A percentile compares a stretch with the other conserved stretches of the same genome.
These are phyloP conservation scores for Leccinellum albellum DNA, from an alignment of 768 basidiomycete genomes.

Conservation along the genomic window DNA sequence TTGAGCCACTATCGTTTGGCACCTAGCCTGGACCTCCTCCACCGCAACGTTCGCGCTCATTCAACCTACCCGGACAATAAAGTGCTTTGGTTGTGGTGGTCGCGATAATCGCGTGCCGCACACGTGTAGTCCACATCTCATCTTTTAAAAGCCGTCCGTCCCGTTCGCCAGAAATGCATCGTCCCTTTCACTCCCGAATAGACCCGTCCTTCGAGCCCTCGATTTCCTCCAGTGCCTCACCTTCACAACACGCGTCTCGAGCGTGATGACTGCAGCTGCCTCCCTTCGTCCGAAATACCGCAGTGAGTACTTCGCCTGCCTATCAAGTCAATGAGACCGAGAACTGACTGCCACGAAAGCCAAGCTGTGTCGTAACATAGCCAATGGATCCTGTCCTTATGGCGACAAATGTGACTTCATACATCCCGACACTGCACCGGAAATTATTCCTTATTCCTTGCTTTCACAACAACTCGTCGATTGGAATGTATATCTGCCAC, in stretches of 20 bases:
- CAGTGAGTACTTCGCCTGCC: slow-evolving; percentile 21
- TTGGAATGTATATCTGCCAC: slow-evolving; percentile 19
- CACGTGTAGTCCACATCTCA: slow-evolving; percentile 32
- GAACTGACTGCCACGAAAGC: slow-evolving; percentile 21
- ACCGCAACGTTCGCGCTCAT: background rate
- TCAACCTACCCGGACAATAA: slow-evolving; percentile 15
- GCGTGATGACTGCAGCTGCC: slow-evolving; percentile 6
- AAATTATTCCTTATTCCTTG: slow-evolving; percentile 12
- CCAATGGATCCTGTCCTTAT: slow-evolving; percentile 35
- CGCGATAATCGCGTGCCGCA: slow-evolving; percentile 30
- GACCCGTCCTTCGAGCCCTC: background rate
- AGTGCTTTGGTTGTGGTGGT: slow-evolving; percentile 9
- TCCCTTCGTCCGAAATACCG: slow-evolving; percentile 28
- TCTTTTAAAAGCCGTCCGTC: slow-evolving; percentile 27
- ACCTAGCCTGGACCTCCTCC: slow-evolving; percentile 2
- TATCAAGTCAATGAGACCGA: background rate
- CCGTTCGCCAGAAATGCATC: slow-evolving; percentile 21
- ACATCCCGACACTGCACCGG: slow-evolving; percentile 22
- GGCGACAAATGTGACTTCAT: slow-evolving; percentile 38
- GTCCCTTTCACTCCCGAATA: slow-evolving; percentile 5
- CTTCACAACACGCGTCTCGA: slow-evolving; percentile 4
- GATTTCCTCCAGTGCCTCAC: background rate
- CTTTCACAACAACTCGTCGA: slow-evolving; percentile 13
- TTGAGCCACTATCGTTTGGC: background rate
- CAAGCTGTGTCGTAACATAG: slow-evolving; percentile 36